Conservation (phyloP, 768 basidiomycete genomes). For the Phlebiopsis flavidoalba region DNA sequence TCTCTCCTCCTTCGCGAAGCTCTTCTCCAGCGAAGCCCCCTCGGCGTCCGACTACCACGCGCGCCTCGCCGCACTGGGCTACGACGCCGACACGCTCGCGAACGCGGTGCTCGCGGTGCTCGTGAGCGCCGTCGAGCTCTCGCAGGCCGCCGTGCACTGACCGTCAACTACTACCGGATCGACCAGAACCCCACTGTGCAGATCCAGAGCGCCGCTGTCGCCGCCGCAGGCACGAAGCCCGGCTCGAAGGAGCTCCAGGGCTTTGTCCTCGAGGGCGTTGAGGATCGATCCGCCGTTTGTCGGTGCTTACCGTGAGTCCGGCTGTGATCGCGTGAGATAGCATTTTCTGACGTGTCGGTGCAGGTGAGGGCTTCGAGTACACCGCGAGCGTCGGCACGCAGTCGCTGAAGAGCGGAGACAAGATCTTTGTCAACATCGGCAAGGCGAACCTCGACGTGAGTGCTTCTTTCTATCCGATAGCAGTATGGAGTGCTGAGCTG, state of each 20-base stretch:
- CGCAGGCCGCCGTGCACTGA: constrained; percentile 62
- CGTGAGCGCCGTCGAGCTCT: constrained; percentile 65
- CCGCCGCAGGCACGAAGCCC: constrained; percentile 24
- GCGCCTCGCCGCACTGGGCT: constrained; percentile 50
- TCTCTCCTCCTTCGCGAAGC: constrained; percentile 35
- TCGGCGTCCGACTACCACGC: constrained; percentile 47
- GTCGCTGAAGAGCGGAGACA: constrained; percentile 41
- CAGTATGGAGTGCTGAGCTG: neutral
- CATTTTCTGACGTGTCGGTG: neutral
- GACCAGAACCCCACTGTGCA: constrained; percentile 35
- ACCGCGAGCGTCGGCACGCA: constrained; percentile 39
- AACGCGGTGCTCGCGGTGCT: constrained; percentile 70
- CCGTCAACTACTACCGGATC: constrained; percentile 61
- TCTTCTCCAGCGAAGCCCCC: constrained; percentile 43
- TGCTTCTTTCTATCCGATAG: constrained; percentile 4
- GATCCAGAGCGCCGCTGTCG: neutral
- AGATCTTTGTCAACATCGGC: constrained; percentile 59
- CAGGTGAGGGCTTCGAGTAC: constrained; percentile 45
- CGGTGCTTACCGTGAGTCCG: constrained; percentile 55
- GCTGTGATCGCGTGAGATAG: neutral
- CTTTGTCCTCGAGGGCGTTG: constrained; percentile 62
- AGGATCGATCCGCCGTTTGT: constrained; percentile 70
- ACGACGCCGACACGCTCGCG: constrained; percentile 54
- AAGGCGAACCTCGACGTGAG: constrained; percentile 55
- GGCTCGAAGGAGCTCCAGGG: constrained; percentile 35